Percentiles rank a stretch among this genome's conserved stretches.
phyloP scores from a whole-genome alignment of 108 stramenopile genomes.

The Pseudonitzschia multistriata region DNA sequence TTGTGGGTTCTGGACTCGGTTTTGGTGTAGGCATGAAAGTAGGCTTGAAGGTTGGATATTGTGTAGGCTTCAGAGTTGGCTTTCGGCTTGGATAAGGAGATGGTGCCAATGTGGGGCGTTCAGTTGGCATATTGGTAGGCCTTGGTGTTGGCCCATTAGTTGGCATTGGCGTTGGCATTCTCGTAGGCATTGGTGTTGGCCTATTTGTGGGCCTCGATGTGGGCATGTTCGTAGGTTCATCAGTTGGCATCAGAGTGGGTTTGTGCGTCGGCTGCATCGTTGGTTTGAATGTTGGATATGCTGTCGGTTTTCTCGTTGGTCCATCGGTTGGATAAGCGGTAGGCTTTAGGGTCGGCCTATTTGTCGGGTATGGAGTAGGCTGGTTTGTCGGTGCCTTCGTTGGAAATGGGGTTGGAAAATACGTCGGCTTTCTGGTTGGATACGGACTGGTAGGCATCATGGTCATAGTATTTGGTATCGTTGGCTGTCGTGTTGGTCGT shows the following conservation, averaged over 20 bases:
- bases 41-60: slow-evolving; percentile 10
- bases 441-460: slow-evolving; percentile 3
- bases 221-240: background rate
- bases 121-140: slow-evolving; percentile 12
- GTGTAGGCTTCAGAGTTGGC: slow-evolving; percentile 8
- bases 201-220: background rate
- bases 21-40: background rate
- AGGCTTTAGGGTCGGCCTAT: slow-evolving; percentile 9
- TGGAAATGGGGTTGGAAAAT: background rate
- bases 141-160: background rate
- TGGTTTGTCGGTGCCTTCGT: background rate
- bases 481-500: background rate
- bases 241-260: slow-evolving; percentile 10
- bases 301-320: background rate
- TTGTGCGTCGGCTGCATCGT: slow-evolving; percentile 2
- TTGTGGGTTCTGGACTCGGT: slow-evolving; percentile 2
- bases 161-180: slow-evolving; percentile 8
- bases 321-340: background rate
- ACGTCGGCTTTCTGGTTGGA: slow-evolving; percentile 10
- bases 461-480: background rate
- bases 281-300: slow-evolving; percentile 7
- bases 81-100: slow-evolving; percentile 9
- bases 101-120: slow-evolving; percentile 14
- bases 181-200: slow-evolving; percentile 7
- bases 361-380: slow-evolving; percentile 11